phyloP scores from a whole-genome alignment of 108 stramenopile genomes.

The Pseudonitzschia multiseries region DNA sequence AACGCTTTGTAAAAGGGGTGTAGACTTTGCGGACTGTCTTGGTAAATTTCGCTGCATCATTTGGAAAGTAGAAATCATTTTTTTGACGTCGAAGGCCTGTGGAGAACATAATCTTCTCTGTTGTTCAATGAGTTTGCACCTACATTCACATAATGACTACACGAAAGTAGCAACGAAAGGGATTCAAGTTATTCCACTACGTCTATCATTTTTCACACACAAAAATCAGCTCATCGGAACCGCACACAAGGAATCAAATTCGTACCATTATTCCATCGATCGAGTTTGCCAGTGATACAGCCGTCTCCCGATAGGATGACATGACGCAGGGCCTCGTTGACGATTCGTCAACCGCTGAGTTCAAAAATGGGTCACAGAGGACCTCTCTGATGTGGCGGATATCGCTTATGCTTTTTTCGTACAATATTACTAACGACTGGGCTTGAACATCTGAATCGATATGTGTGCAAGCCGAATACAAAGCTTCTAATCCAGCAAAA shows the following conservation, averaged over 20 bases:
- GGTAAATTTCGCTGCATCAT: background rate
- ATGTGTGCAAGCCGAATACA: slow-evolving; percentile 6
- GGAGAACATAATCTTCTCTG: slow-evolving; percentile 2
- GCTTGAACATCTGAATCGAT: slow-evolving; percentile 6
- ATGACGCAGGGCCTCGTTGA: background rate
- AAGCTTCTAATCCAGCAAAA: slow-evolving; percentile 14
- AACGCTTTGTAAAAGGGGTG: background rate
- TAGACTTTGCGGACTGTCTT: background rate
- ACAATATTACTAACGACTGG: background rate
- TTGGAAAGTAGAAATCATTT: background rate
- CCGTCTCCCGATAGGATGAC: slow-evolving; percentile 13
- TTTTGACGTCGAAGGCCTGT: background rate
- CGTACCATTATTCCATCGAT: slow-evolving; percentile 14
- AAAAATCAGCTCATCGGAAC: background rate
- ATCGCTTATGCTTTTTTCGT: slow-evolving; percentile 3
- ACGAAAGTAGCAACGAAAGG: background rate
- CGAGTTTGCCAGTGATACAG: background rate
- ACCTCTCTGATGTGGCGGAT: background rate
- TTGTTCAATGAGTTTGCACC: slow-evolving; percentile 8
- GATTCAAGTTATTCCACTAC: background rate
- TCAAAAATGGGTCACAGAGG: slow-evolving; percentile 18
- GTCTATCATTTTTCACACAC: too few relatives aligned
- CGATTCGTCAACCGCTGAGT: background rate
- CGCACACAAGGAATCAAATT: background rate
- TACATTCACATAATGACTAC: slow-evolving; percentile 2